Evolutionary conservation across 176 grass and related monocot genomes (phyloP).

Genomic region (Chloris gayana): DNA sequence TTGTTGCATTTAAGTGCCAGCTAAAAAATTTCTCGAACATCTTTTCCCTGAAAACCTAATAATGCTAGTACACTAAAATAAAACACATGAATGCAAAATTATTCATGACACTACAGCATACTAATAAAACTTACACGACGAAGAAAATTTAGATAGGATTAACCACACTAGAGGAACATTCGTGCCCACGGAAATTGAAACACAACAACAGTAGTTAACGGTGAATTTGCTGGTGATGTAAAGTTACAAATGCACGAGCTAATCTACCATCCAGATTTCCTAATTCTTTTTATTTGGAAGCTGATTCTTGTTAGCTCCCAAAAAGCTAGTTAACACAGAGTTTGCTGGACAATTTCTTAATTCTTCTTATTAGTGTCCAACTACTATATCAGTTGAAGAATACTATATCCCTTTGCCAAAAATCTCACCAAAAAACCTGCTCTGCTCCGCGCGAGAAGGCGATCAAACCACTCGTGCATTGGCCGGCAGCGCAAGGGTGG

Average conservation of each 20-base stretch:
- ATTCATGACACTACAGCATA: no score
- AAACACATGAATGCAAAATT: no score
- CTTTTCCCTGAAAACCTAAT: no score
- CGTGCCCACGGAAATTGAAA: neutral
- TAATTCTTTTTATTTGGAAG: neutral
- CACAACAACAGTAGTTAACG: neutral
- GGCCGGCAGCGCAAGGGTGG: no score
- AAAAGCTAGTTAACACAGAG: neutral
- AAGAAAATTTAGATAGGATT: neutral
- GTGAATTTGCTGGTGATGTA: neutral
- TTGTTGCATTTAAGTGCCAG: neutral
- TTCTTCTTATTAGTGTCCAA: neutral
- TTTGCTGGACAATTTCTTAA: neutral
- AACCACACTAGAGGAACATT: neutral
- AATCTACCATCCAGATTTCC: constrained; percentile 2
- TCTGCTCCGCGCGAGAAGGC: no score
- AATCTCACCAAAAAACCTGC: no score
- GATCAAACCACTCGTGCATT: no score
- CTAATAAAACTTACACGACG: no score
- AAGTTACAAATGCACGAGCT: neutral
- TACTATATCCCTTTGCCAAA: no score
- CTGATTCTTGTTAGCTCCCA: neutral
- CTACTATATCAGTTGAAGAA: neutral
- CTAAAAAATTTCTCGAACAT: neutral
- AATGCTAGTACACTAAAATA: no score